Percentiles rank a stretch among this genome's conserved stretches.
Conservation (phyloP, 371 early-diverging fungal genomes). For the Mortierella sp. region DNA sequence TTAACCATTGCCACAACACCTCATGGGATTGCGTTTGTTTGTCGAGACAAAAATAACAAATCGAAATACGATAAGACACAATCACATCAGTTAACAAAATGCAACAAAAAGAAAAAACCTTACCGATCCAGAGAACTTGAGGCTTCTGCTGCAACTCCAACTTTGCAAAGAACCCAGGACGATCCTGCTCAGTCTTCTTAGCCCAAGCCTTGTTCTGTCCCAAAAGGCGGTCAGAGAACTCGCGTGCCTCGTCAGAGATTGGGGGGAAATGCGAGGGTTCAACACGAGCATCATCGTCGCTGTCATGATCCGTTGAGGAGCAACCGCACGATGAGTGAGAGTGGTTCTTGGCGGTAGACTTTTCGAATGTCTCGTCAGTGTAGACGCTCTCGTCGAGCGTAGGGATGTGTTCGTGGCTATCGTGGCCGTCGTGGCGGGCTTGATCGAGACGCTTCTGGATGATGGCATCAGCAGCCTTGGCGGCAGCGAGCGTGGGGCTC, state of each 20-base stretch:
- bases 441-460: slow-evolving; percentile 31
- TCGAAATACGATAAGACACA: background rate
- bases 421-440: slow-evolving; percentile 5
- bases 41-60: background rate
- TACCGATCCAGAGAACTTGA: slow-evolving; percentile 91
- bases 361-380: background rate
- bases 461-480: slow-evolving; percentile 36
- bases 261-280: slow-evolving; percentile 30
- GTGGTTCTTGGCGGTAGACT: background rate
- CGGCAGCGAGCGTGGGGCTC: slow-evolving; percentile 43
- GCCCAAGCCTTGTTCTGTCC: slow-evolving; percentile 57
- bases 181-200: slow-evolving; percentile 39
- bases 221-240: slow-evolving; percentile 38
- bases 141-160: slow-evolving; percentile 84
- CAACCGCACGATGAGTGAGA: slow-evolving; percentile 10
- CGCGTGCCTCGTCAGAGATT: slow-evolving; percentile 48
- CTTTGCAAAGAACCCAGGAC: slow-evolving; percentile 66
- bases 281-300: slow-evolving; percentile 17
- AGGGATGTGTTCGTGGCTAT: background rate
- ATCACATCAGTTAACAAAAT: background rate
- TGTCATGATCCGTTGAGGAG: background rate
- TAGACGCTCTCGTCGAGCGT: background rate
- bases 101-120: background rate
- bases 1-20: background rate
- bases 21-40: background rate